A percentile compares a stretch with the other conserved stretches of the same genome.
Evolutionary conservation across 1,139 yeast species (phyloP).

Genomic region (Candida anutae): DNA sequence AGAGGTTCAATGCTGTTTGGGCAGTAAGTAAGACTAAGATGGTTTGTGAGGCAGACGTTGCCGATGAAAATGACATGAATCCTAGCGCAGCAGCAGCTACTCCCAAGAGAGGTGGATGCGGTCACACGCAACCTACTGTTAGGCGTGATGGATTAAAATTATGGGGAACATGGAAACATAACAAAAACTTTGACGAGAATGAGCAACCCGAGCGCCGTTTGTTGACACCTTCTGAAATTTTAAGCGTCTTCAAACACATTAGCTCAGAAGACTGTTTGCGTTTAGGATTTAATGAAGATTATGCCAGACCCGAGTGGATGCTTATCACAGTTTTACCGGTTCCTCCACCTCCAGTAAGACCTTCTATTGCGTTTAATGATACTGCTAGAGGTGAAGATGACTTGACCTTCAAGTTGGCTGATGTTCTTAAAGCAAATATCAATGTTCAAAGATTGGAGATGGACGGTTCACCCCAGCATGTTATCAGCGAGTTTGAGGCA

Average conservation of each 20-base stretch:
- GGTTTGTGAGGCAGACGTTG: slow-evolving; percentile 88
- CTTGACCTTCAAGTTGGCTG: slow-evolving; percentile 94
- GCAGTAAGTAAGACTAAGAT: slow-evolving; percentile 80
- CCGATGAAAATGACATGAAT: slow-evolving; percentile 62
- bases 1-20: slow-evolving; percentile 97
- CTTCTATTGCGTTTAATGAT: slow-evolving; percentile 95
- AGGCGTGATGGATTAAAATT: slow-evolving; percentile 93
- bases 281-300: slow-evolving; percentile 89
- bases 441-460: slow-evolving; percentile 93
- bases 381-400: slow-evolving; percentile 99
- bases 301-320: slow-evolving; percentile 99
- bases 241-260: slow-evolving; percentile 88
- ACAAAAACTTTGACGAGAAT: slow-evolving; percentile 65
- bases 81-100: slow-evolving; percentile 29
- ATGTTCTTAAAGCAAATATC: slow-evolving; percentile 90
- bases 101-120: slow-evolving; percentile 91
- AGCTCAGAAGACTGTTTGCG: slow-evolving; percentile 73
- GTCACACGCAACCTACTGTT: slow-evolving; percentile 91
- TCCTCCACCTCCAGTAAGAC: slow-evolving; percentile 99
- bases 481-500: slow-evolving; percentile 92
- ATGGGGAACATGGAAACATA: slow-evolving; percentile 96
- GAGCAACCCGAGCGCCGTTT: slow-evolving; percentile 92
- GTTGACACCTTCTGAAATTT: slow-evolving; percentile 80
- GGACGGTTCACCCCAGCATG: slow-evolving; percentile 99
- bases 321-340: slow-evolving; percentile 93